Percentiles rank a stretch among this genome's conserved stretches.
Evolutionary conservation across 1,284 basidiomycete genomes (phyloP).

Genomic region (Marasmius oreades): DNA sequence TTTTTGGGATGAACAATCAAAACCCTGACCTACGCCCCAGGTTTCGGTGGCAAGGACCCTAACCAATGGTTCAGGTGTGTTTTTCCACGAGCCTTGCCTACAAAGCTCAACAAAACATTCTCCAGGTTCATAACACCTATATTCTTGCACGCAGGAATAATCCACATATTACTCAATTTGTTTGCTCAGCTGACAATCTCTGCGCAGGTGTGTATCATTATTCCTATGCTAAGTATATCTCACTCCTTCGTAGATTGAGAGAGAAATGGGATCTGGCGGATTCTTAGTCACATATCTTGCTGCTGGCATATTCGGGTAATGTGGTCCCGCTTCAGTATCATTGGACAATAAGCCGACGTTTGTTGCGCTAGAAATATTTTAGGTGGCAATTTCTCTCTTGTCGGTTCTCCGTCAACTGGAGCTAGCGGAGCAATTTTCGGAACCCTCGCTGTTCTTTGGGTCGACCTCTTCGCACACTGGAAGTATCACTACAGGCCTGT

Average conservation of each 20-base stretch:
- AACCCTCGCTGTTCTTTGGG: slow-evolving; percentile 78
- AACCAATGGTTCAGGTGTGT: slow-evolving; percentile 83
- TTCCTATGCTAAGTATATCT: slow-evolving; percentile 7
- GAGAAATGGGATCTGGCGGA: slow-evolving; percentile 81
- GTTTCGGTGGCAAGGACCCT: slow-evolving; percentile 66
- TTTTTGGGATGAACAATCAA: neutral
- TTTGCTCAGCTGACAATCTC: slow-evolving; percentile 80
- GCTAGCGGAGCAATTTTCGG: slow-evolving; percentile 95
- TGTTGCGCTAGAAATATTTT: slow-evolving; percentile 62
- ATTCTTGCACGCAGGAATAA: slow-evolving; percentile 89
- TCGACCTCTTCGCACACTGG: slow-evolving; percentile 94
- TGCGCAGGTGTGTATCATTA: slow-evolving; percentile 55
- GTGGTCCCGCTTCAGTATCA: neutral
- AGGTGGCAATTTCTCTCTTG: slow-evolving; percentile 88
- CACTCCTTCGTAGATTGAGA: slow-evolving; percentile 57
- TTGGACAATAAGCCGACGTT: slow-evolving; percentile 8
- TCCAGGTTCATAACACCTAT: slow-evolving; percentile 79
- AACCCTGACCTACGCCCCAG: slow-evolving; percentile 17
- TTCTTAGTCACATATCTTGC: slow-evolving; percentile 85
- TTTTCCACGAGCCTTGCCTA: neutral
- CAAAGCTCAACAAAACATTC: slow-evolving; percentile 1
- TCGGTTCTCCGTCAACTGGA: slow-evolving; percentile 89
- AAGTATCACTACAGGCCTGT: slow-evolving; percentile 78
- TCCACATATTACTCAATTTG: slow-evolving; percentile 89
- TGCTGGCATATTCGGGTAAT: slow-evolving; percentile 85